Evolutionary conservation across 352 stramenopile genomes (phyloP).

Genomic region (Pythium rhizo-oryzae): DNA sequence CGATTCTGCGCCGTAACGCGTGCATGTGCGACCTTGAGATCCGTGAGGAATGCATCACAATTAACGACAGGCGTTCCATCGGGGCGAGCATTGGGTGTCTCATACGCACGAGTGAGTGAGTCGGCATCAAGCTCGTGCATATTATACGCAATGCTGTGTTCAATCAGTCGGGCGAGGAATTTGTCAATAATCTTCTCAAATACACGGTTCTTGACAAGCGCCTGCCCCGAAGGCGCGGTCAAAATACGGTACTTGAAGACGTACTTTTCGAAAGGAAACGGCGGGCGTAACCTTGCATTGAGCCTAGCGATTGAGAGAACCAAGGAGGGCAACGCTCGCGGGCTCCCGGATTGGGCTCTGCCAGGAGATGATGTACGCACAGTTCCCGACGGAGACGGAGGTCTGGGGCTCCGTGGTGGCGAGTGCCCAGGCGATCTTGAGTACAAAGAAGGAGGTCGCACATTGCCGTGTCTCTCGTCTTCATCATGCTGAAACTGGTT

Average conservation of each 20-base stretch:
- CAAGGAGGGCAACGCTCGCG: constrained; percentile 6
- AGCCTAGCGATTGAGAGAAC: constrained; percentile 47
- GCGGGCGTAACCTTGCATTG: constrained; percentile 44
- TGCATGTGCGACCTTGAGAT: constrained; percentile 45
- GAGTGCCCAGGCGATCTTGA: constrained; percentile 4
- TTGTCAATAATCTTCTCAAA: constrained; percentile 83
- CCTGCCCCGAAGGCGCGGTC: constrained; percentile 16
- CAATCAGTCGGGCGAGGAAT: constrained; percentile 62
- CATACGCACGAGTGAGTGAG: constrained; percentile 33
- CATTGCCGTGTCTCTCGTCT: not conserved
- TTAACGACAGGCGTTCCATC: constrained; percentile 32
- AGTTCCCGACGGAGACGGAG: constrained; percentile 10
- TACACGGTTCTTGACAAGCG: constrained; percentile 51
- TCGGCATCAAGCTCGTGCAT: constrained; percentile 70
- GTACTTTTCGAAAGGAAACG: constrained; percentile 80
- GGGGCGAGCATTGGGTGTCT: not conserved
- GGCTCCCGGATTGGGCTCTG: constrained; percentile 2
- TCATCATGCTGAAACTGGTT: constrained; percentile 8
- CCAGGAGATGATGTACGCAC: constrained; percentile 18
- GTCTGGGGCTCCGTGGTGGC: constrained; percentile 13
- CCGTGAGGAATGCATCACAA: constrained; percentile 54
- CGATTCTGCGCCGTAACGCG: constrained; percentile 12
- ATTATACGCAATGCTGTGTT: constrained; percentile 56
- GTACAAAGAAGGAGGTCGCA: constrained; percentile 1
- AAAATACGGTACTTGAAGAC: constrained; percentile 63